phyloP scores from a whole-genome alignment of 352 stramenopile genomes.

The Phytophthora vignae region DNA sequence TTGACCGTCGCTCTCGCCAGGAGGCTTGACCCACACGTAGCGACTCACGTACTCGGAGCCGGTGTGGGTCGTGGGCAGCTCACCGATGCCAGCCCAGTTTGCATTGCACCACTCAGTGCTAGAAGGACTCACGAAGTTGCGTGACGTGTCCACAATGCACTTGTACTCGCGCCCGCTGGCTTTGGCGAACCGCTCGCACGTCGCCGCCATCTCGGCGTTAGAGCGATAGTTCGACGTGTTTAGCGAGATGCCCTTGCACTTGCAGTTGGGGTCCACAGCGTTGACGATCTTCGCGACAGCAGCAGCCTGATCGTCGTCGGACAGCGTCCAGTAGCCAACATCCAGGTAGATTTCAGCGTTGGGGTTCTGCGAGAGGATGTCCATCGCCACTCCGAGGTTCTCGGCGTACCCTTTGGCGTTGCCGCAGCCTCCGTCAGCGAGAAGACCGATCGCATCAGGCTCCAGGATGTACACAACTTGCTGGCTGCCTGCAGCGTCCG shows the following conservation, averaged over 20 bases:
- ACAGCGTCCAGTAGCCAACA: slow-evolving; percentile 65
- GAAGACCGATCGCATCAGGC: slow-evolving; percentile 58
- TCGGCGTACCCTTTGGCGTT: slow-evolving; percentile 47
- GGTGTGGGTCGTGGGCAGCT: slow-evolving; percentile 43
- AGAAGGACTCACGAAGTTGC: slow-evolving; percentile 37
- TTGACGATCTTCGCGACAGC: slow-evolving; percentile 48
- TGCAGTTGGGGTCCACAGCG: slow-evolving; percentile 23
- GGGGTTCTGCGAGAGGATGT: slow-evolving; percentile 52
- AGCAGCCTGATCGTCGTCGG: slow-evolving; percentile 28
- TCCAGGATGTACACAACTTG: slow-evolving; percentile 71
- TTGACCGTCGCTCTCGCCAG: slow-evolving; percentile 57
- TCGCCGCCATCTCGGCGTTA: slow-evolving; percentile 36
- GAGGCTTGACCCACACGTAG: slow-evolving; percentile 58
- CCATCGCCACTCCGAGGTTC: slow-evolving; percentile 58
- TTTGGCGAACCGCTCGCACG: slow-evolving; percentile 42
- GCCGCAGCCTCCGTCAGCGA: slow-evolving; percentile 49
- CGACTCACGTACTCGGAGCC: slow-evolving; percentile 40
- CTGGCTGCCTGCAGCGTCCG: slow-evolving; percentile 35
- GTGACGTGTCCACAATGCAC: slow-evolving; percentile 54
- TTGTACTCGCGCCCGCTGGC: slow-evolving; percentile 41
- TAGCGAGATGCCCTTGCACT: slow-evolving; percentile 57
- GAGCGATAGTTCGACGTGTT: slow-evolving; percentile 69
- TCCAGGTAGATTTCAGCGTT: slow-evolving; percentile 73
- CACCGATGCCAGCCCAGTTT: slow-evolving; percentile 44
- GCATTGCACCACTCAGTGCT: slow-evolving; percentile 58